A percentile compares a stretch with the other conserved stretches of the same genome.
Evolutionary conservation across 371 early-diverging fungal species (phyloP).

Genomic region (Batrachochytrium dendrobatidis): DNA sequence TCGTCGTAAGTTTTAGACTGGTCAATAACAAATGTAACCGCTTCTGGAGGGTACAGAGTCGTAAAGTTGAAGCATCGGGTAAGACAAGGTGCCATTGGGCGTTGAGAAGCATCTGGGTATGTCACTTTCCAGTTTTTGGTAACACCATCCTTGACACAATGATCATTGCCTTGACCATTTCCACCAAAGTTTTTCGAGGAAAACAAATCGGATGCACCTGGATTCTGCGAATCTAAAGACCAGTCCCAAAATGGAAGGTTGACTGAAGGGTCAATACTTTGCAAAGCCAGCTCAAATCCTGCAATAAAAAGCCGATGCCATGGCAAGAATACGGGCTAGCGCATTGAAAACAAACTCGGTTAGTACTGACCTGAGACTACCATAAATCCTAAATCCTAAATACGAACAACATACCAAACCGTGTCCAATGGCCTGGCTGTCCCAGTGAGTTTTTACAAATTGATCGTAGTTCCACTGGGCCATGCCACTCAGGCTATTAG

Average conservation of each 20-base stretch:
- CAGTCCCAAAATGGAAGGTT: slow-evolving; percentile 54
- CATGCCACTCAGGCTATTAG: background rate
- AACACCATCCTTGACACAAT: slow-evolving; percentile 21
- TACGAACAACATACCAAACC: background rate
- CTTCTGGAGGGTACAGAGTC: slow-evolving; percentile 24
- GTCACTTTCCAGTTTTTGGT: slow-evolving; percentile 10
- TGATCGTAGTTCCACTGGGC: background rate
- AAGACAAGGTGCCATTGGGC: slow-evolving; percentile 14
- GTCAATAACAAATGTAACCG: slow-evolving; percentile 28
- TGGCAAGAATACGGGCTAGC: slow-evolving; percentile 30
- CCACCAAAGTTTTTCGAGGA: slow-evolving; percentile 12
- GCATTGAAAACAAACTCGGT: background rate
- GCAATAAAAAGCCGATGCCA: slow-evolving; percentile 37
- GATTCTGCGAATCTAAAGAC: slow-evolving; percentile 19
- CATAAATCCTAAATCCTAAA: background rate
- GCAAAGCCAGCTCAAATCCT: slow-evolving; percentile 26
- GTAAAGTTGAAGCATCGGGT: slow-evolving; percentile 11
- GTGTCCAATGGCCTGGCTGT: background rate
- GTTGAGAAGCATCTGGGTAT: slow-evolving; percentile 11
- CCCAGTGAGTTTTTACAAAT: background rate
- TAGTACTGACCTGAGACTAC: background rate
- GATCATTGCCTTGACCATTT: slow-evolving; percentile 13
- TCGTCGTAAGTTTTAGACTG: slow-evolving; percentile 19
- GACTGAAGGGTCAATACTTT: slow-evolving; percentile 32
- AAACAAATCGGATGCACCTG: slow-evolving; percentile 13